phyloP scores from a whole-genome alignment of 805 yeast species.

The Nakazawaea sp. region DNA sequence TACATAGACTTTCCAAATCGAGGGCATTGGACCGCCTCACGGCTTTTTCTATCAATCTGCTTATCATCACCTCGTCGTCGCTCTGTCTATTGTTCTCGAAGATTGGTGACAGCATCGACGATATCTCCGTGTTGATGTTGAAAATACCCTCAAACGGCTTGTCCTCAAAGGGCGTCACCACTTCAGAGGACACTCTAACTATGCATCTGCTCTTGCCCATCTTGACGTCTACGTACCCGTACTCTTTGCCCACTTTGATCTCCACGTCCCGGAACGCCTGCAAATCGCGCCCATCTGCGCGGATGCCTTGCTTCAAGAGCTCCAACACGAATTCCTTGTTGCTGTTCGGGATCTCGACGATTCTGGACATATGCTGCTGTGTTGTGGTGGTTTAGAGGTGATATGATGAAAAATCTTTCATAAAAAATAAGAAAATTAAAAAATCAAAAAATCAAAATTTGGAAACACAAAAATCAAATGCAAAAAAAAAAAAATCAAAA shows the following conservation, averaged over 20 bases:
- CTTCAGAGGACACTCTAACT: conserved; percentile 68
- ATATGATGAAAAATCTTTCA: background rate
- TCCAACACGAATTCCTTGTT: conserved; percentile 58
- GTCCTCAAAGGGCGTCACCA: conserved; percentile 78
- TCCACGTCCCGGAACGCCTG: conserved; percentile 59
- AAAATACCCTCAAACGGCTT: conserved; percentile 93
- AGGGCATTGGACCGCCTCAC: conserved; percentile 85
- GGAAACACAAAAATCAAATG: background rate
- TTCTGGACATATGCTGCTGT: conserved; percentile 62
- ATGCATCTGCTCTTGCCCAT: conserved; percentile 73
- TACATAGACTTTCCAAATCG: conserved; percentile 86
- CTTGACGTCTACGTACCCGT: conserved; percentile 73
- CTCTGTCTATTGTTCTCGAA: conserved; percentile 69
- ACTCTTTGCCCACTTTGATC: conserved; percentile 61
- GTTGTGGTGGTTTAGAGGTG: background rate
- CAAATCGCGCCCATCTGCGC: conserved; percentile 65
- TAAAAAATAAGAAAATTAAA: background rate
- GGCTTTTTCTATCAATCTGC: conserved; percentile 85
- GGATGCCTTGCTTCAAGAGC: conserved; percentile 51
- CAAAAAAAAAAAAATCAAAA: background rate
- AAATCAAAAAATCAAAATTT: background rate
- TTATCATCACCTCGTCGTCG: conserved; percentile 76
- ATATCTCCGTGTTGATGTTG: conserved; percentile 74
- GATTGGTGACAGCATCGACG: conserved; percentile 84
- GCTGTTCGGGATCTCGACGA: conserved; percentile 53